These are phyloP conservation scores for Torulaspora maleeae DNA, from an alignment of 805 yeast species.

Conservation along the genomic window DNA sequence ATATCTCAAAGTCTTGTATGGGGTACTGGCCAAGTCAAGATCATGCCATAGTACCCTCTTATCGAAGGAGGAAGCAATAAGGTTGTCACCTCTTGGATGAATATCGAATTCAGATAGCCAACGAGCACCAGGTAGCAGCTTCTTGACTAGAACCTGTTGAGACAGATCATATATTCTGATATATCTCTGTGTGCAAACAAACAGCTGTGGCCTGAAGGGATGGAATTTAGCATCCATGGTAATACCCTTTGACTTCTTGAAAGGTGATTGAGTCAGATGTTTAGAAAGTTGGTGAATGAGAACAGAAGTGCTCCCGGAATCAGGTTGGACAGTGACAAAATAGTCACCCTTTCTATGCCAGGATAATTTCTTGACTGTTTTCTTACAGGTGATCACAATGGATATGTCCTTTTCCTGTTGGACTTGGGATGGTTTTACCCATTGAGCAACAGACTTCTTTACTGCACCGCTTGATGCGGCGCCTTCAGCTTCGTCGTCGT, in stretches of 20 bases:
- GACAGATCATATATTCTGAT: slow-evolving; percentile 86
- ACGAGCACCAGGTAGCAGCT: slow-evolving; percentile 90
- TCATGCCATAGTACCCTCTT: slow-evolving; percentile 97
- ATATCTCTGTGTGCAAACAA: slow-evolving; percentile 91
- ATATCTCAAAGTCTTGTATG: slow-evolving; percentile 91
- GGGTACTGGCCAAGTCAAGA: slow-evolving; percentile 79
- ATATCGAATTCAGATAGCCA: slow-evolving; percentile 89
- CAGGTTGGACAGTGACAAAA: slow-evolving; percentile 95
- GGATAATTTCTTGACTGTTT: slow-evolving; percentile 71
- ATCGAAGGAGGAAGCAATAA: slow-evolving; percentile 88
- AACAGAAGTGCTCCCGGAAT: slow-evolving; percentile 80
- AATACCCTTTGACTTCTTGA: slow-evolving; percentile 86
- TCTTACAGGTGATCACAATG: slow-evolving; percentile 60
- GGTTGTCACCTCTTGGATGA: slow-evolving; percentile 94
- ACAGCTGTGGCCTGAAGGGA: slow-evolving; percentile 89
- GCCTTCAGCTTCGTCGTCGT: slow-evolving; percentile 40
- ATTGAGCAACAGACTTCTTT: slow-evolving; percentile 60
- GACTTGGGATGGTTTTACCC: slow-evolving; percentile 72
- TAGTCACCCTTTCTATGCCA: slow-evolving; percentile 99
- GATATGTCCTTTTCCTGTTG: slow-evolving; percentile 66
- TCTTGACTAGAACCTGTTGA: slow-evolving; percentile 76
- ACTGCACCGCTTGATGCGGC: slow-evolving; percentile 31
- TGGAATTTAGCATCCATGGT: slow-evolving; percentile 96
- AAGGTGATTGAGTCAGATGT: slow-evolving; percentile 93
- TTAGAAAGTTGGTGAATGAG: slow-evolving; percentile 91